Evolutionary conservation across 768 basidiomycete genomes (phyloP).

Genomic region (Pulveroboletus frians): DNA sequence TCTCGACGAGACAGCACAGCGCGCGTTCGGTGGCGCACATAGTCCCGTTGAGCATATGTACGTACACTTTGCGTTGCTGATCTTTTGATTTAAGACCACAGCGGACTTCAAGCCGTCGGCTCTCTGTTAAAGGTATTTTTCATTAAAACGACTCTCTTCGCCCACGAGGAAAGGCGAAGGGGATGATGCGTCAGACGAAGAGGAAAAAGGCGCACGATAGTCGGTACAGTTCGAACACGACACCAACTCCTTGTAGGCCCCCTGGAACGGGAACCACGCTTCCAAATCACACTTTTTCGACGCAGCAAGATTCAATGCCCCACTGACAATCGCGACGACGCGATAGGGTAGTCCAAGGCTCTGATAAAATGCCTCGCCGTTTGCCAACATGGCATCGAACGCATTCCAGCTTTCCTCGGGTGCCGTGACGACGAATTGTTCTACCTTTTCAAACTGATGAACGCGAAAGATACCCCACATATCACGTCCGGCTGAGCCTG

Average conservation of each 20-base stretch:
- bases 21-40: slow-evolving; percentile 96
- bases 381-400: slow-evolving; percentile 87
- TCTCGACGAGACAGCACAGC: slow-evolving; percentile 96
- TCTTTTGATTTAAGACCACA: slow-evolving; percentile 90
- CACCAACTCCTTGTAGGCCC: slow-evolving; percentile 93
- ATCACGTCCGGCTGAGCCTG: slow-evolving; percentile 93
- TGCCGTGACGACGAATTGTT: slow-evolving; percentile 93
- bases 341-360: slow-evolving; percentile 90
- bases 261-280: slow-evolving; percentile 99
- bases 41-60: slow-evolving; percentile 99
- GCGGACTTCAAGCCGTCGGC: slow-evolving; percentile 85
- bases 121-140: slow-evolving; percentile 49
- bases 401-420: slow-evolving; percentile 93
- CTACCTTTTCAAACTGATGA: slow-evolving; percentile 99
- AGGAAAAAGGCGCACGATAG: slow-evolving; percentile 68
- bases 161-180: neutral
- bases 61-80: slow-evolving; percentile 87
- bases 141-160: too few species aligned
- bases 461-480: slow-evolving; percentile 99
- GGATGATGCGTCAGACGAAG: neutral
- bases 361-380: slow-evolving; percentile 94
- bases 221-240: slow-evolving; percentile 99
- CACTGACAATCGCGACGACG: slow-evolving; percentile 91
- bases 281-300: slow-evolving; percentile 97
- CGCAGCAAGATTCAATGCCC: slow-evolving; percentile 94